These are phyloP conservation scores for Paraconiothyrium sp. DNA, from an alignment of 2,329 filamentous ascomycete genomes.

Conservation along the genomic window DNA sequence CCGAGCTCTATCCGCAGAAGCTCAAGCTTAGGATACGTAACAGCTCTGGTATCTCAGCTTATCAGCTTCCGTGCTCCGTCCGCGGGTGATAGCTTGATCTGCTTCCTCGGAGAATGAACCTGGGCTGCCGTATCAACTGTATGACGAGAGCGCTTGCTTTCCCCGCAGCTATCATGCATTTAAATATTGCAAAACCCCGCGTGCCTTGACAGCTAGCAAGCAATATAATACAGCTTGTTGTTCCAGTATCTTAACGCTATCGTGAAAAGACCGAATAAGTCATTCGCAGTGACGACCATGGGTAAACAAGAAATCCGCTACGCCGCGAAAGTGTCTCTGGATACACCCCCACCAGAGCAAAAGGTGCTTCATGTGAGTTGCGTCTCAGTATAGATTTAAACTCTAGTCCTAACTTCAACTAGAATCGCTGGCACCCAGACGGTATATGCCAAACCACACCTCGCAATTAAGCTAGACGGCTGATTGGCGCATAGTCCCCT, in stretches of 20 bases:
- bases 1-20: slow-evolving; percentile 32
- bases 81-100: slow-evolving; percentile 18
- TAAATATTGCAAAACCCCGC: slow-evolving; percentile 1
- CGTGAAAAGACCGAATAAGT: no score
- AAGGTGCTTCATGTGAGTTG: slow-evolving; percentile 70
- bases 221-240: neutral
- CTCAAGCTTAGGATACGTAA: slow-evolving; percentile 43
- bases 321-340: slow-evolving; percentile 75
- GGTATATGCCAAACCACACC: slow-evolving; percentile 60
- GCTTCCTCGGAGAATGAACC: slow-evolving; percentile 23
- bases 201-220: neutral
- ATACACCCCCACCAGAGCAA: slow-evolving; percentile 76
- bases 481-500: slow-evolving; percentile 69
- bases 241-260: neutral
- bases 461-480: neutral
- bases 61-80: slow-evolving; percentile 39
- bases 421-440: slow-evolving; percentile 95
- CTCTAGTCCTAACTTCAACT: slow-evolving; percentile 15
- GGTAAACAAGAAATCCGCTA: slow-evolving; percentile 70
- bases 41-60: slow-evolving; percentile 43
- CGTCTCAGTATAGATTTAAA: neutral
- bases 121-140: slow-evolving; percentile 26
- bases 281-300: slow-evolving; percentile 46
- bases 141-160: slow-evolving; percentile 12
- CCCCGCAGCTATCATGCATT: slow-evolving; percentile 25